Base-by-base conservation (phyloP, 73 alveolate species). In the Paramecium sexaurelia region DNA sequence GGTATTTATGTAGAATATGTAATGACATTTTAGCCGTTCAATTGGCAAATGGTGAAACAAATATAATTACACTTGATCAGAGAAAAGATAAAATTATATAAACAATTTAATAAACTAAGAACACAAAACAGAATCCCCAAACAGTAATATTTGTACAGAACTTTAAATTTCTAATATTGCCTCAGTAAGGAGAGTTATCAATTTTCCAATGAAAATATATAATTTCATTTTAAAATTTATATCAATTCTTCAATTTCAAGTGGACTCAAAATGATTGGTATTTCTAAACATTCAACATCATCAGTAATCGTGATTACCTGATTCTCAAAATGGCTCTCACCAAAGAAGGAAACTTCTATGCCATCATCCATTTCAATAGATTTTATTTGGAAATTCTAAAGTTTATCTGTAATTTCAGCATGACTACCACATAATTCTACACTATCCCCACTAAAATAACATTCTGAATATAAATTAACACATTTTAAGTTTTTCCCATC, bases 301-400 rank as follows among this genome's bases (percentile, higher is more conserved):
- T 61, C 83, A 61, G 83, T 61, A 7, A 61, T 61, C 1, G 83
- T 61, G 1, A 61, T 32, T 11, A 61, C 83, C 26, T 61, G 43
- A 61, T 61, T 61, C 7, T 61, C 83, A 61, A 61, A 61, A 32
- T 61, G 83, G 11, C 51, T 61, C 9, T 61, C 83, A 0, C 83
- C 83, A 61, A 13, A 61, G 13, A 61, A 61, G 20, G 83, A 61
- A 13, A 61, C 43, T 26, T 61, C 83, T 26, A 61, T 26, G 3
- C 83, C 83, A 26, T 61, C 83, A 61, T 61, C 83, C 83, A 61
- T 61, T 61, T 61, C 83, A 22, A 61, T 61, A 3, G 83, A 61
- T 61, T 61, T 61, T 26, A 61, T 61, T 32, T 61, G 20, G 26
- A 61, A 61, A 61, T 61, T 61, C 26, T 61, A 61, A 1, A 61